Conservation (phyloP, 2,329 filamentous ascomycete genomes). For the Penicillium frequentans region DNA sequence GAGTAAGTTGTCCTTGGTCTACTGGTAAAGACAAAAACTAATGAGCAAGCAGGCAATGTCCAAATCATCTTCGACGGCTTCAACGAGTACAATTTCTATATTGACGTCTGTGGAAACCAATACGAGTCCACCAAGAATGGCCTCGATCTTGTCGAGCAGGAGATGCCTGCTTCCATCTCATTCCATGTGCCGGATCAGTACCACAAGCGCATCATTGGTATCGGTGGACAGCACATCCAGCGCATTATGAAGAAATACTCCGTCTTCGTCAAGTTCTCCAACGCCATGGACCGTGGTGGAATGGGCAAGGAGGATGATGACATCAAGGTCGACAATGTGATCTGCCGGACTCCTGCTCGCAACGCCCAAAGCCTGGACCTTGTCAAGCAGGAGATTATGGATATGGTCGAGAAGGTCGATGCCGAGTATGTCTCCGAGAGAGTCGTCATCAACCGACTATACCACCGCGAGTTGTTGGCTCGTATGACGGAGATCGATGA, state of each 20-base stretch:
- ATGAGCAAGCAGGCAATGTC: constrained; percentile 66
- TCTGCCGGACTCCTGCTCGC: constrained; percentile 93
- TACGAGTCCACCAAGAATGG: constrained; percentile 96
- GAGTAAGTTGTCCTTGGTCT: constrained; percentile 54
- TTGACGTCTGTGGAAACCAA: constrained; percentile 88
- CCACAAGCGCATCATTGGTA: constrained; percentile 98
- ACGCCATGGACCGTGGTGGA: constrained; percentile 95
- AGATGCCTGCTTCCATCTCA: constrained; percentile 98
- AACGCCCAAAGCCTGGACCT: constrained; percentile 96
- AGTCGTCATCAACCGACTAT: constrained; percentile 89
- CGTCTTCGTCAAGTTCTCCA: constrained; percentile 99
- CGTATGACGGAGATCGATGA: constrained; percentile 88
- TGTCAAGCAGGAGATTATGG: constrained; percentile 98
- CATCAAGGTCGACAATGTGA: constrained; percentile 98
- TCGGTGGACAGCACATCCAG: constrained; percentile 97
- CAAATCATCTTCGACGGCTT: constrained; percentile 99
- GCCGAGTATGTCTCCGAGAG: constrained; percentile 95
- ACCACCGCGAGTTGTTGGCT: constrained; percentile 89
- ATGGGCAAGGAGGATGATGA: constrained; percentile 96
- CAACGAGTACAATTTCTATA: constrained; percentile 99
- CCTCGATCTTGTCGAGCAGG: constrained; percentile 89
- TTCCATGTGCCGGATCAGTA: constrained; percentile 99
- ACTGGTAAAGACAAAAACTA: constrained; percentile 7
- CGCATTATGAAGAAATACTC: constrained; percentile 99
- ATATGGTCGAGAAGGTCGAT: constrained; percentile 98